A percentile compares a stretch with the other conserved stretches of the same genome.
These are phyloP conservation scores for Cercospora sp. DNA, from an alignment of 2,329 filamentous ascomycete genomes.

Conservation along the genomic window DNA sequence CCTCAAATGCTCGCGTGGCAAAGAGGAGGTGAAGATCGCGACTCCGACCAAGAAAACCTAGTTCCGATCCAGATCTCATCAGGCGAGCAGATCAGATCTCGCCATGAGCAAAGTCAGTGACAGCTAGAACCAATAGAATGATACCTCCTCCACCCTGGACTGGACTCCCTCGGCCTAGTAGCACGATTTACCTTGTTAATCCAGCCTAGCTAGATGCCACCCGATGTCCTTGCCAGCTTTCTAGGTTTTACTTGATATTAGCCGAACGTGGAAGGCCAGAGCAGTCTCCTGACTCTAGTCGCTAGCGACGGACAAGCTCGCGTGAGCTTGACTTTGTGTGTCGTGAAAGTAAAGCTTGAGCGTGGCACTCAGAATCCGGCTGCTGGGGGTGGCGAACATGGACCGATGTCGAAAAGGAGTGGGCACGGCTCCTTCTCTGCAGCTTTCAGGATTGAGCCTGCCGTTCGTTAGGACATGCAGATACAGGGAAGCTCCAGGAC, in stretches of 20 bases:
- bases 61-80: background rate
- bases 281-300: background rate
- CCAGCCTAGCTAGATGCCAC: background rate
- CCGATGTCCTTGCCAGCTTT: background rate
- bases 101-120: background rate
- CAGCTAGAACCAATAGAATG: background rate
- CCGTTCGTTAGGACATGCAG: background rate
- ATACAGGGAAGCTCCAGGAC: background rate
- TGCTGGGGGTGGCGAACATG: background rate
- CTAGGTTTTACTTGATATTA: background rate
- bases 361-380: background rate
- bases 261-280: background rate
- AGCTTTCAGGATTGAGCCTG: background rate
- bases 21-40: background rate
- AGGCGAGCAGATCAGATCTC: background rate
- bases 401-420: background rate
- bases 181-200: background rate
- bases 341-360: background rate
- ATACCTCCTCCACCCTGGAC: background rate
- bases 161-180: too few species aligned
- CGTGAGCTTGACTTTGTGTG: background rate
- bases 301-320: background rate
- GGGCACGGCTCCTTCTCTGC: background rate
- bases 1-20: background rate
- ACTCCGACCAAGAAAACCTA: background rate